Evolutionary conservation across 345 rosid genomes (phyloP).

Genomic region (Hibiscus trionum): DNA sequence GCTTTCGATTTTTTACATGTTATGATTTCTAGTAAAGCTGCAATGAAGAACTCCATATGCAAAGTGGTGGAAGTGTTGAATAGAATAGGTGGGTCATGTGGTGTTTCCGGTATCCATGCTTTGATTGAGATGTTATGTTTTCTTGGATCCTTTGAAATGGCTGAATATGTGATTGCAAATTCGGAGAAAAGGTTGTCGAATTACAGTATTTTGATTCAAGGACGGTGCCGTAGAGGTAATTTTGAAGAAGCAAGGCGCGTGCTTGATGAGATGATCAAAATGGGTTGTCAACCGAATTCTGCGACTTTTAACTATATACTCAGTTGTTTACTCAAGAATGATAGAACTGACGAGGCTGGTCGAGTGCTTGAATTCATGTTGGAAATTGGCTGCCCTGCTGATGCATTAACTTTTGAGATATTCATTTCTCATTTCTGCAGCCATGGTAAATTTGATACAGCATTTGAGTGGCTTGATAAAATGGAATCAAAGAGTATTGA

Average conservation of each 20-base stretch:
- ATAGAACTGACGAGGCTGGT: conserved; percentile 21
- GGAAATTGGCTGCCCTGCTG: conserved; percentile 28
- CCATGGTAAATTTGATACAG: conserved; percentile 25
- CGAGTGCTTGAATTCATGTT: conserved; percentile 31
- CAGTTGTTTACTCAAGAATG: conserved; percentile 31
- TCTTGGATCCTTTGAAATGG: conserved; percentile 34
- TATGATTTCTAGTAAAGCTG: conserved; percentile 14
- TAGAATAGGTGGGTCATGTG: conserved; percentile 29
- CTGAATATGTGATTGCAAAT: conserved; percentile 29
- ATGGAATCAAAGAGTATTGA: conserved; percentile 36
- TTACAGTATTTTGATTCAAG: conserved; percentile 27
- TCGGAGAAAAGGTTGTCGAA: conserved; percentile 26
- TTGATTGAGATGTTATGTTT: conserved; percentile 32
- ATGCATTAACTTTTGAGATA: conserved; percentile 46
- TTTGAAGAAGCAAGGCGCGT: conserved; percentile 23
- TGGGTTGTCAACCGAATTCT: conserved; percentile 20
- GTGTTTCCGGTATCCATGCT: conserved; percentile 29
- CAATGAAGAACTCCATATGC: conserved; percentile 14
- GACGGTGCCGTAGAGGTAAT: conserved; percentile 27
- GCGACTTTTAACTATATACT: conserved; percentile 30
- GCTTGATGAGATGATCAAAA: conserved; percentile 33
- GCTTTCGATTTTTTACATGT: conserved; percentile 37
- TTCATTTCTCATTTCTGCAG: conserved; percentile 26
- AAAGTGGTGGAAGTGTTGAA: conserved; percentile 29
- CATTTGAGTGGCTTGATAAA: conserved; percentile 25